Percentiles rank a stretch among this genome's conserved stretches.
Evolutionary conservation across 1,284 basidiomycete genomes (phyloP).

Genomic region (Ceratobasidium sp.): DNA sequence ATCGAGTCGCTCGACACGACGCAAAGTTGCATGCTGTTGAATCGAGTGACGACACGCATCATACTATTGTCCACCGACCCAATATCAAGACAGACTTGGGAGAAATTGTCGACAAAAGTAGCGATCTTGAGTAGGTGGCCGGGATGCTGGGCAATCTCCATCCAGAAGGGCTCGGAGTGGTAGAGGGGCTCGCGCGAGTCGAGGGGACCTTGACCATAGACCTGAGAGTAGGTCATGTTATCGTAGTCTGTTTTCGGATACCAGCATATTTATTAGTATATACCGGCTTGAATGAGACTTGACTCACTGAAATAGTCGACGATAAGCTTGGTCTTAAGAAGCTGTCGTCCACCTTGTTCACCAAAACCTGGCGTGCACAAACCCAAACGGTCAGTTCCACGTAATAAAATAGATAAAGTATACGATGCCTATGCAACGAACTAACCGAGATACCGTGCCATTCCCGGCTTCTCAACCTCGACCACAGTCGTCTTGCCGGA

Average conservation of each 20-base stretch:
- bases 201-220: constrained; percentile 35
- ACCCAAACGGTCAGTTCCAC: not conserved
- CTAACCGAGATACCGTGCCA: constrained; percentile 32
- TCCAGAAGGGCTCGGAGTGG: constrained; percentile 45
- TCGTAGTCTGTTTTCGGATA: constrained; percentile 34
- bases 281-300: too few relatives aligned
- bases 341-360: constrained; percentile 45
- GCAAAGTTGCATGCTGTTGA: constrained; percentile 40
- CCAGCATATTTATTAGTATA: not conserved
- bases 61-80: constrained; percentile 30
- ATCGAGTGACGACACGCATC: constrained; percentile 37
- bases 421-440: not conserved
- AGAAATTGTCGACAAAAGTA: constrained; percentile 45
- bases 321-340: constrained; percentile 38
- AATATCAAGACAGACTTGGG: constrained; percentile 44
- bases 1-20: constrained; percentile 29
- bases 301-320: constrained; percentile 43
- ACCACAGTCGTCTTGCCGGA: constrained; percentile 19
- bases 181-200: constrained; percentile 46
- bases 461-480: constrained; percentile 29
- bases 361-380: constrained; percentile 33
- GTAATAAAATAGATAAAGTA: not conserved
- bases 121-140: constrained; percentile 34
- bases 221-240: constrained; percentile 42
- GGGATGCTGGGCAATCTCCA: constrained; percentile 40